Evolutionary conservation across 1,139 yeast species (phyloP).

Genomic region (Diutina ranongensis): DNA sequence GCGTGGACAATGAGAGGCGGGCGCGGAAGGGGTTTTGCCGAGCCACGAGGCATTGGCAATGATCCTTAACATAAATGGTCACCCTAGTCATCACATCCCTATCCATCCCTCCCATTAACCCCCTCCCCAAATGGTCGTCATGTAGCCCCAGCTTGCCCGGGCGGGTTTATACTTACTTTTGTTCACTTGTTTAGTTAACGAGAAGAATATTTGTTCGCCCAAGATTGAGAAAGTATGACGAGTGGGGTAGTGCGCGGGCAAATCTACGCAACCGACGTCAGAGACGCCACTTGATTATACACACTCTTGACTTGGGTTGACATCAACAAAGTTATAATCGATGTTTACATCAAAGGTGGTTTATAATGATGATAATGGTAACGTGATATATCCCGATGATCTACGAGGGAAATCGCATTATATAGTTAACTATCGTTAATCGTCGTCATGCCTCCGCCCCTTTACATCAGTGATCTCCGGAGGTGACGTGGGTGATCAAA

Average conservation of each 20-base stretch:
- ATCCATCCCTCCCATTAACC: not conserved
- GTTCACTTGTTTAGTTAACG: constrained; percentile 2
- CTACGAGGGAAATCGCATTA: too few relatives aligned
- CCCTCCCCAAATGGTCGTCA: not conserved
- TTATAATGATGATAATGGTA: too few relatives aligned
- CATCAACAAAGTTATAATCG: too few relatives aligned
- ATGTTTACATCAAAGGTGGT: too few relatives aligned
- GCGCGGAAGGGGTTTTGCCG: not conserved
- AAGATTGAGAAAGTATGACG: not conserved
- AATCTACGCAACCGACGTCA: not conserved
- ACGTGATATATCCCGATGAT: too few relatives aligned
- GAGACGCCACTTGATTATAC: not conserved
- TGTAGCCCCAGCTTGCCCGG: not conserved
- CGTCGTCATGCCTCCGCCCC: too few relatives aligned
- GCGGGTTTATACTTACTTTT: constrained; percentile 5
- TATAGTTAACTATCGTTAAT: too few relatives aligned
- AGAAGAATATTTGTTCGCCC: constrained; percentile 5
- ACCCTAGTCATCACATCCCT: too few relatives aligned
- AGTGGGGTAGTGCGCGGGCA: not conserved
- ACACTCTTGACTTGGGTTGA: too few relatives aligned
- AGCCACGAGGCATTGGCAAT: not conserved
- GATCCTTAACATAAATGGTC: too few relatives aligned
- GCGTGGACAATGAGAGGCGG: not conserved
- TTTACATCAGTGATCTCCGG: too few relatives aligned
- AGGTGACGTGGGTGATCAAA: too few relatives aligned